phyloP scores from a whole-genome alignment of 2,329 filamentous ascomycete species.

The Diaporthe aspalathi region DNA sequence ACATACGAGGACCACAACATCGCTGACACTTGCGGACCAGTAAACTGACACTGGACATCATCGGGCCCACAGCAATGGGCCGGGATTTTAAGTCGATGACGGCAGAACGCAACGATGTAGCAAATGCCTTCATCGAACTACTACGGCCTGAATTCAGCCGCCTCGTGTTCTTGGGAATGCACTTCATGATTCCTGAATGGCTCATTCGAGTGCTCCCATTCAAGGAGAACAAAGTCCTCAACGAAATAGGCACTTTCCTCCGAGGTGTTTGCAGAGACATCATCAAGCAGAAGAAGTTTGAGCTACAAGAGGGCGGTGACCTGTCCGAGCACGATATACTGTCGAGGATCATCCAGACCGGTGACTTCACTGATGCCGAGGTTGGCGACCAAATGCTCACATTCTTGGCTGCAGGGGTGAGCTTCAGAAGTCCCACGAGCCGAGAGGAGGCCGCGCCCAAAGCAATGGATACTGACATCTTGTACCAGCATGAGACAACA shows the following conservation, averaged over 20 bases:
- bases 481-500: constrained; percentile 31
- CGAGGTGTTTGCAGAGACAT: constrained; percentile 30
- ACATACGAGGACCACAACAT: neutral
- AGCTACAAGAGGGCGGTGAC: constrained; percentile 24
- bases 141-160: constrained; percentile 30
- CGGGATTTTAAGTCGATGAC: constrained; percentile 32
- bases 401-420: constrained; percentile 32
- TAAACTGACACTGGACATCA: constrained; percentile 32
- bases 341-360: constrained; percentile 34
- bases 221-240: constrained; percentile 30
- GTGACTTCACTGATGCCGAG: constrained; percentile 32
- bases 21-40: constrained; percentile 1
- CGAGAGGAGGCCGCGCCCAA: neutral
- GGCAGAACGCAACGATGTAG: constrained; percentile 17
- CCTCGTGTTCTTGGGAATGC: constrained; percentile 30
- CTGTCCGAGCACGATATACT: constrained; percentile 34
- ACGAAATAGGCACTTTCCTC: constrained; percentile 33
- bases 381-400: constrained; percentile 36
- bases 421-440: neutral
- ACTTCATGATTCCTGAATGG: constrained; percentile 35
- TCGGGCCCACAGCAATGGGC: constrained; percentile 33
- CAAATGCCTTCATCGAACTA: constrained; percentile 34
- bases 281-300: constrained; percentile 29
- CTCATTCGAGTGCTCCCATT: constrained; percentile 29
- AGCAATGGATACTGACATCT: neutral